These are phyloP conservation scores for Tulasnella sp. DNA, from an alignment of 768 basidiomycete genomes.

Conservation along the genomic window DNA sequence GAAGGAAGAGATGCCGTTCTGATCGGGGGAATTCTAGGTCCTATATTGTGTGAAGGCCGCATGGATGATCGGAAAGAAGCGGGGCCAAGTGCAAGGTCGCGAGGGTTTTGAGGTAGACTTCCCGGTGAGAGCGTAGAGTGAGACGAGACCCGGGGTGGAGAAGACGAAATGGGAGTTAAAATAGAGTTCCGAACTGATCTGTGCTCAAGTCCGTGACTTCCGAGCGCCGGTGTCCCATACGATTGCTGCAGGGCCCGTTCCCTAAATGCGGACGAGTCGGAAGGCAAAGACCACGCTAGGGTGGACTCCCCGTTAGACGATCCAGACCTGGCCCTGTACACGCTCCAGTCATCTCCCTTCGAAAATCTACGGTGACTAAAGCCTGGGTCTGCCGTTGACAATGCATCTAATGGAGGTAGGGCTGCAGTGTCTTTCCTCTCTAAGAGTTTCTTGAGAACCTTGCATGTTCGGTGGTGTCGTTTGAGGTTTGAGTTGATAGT, in stretches of 20 bases:
- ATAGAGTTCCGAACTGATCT: background rate
- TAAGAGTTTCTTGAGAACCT: background rate
- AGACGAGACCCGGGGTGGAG: background rate
- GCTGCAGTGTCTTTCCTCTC: background rate
- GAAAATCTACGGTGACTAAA: background rate
- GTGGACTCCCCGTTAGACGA: background rate
- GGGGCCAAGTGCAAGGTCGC: background rate
- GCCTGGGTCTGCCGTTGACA: background rate
- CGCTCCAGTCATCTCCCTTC: background rate
- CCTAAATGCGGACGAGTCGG: background rate
- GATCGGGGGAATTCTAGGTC: background rate
- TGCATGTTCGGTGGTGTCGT: conserved; percentile 10
- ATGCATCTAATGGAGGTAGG: background rate
- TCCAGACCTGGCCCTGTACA: background rate
- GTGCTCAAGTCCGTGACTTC: background rate
- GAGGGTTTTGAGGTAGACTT: background rate
- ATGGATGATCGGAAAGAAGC: background rate
- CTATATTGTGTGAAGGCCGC: background rate
- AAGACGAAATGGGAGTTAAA: background rate
- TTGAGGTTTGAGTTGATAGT: conserved; percentile 9
- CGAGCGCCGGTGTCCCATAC: background rate
- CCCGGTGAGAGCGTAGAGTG: background rate
- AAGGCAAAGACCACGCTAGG: background rate
- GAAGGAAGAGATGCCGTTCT: background rate
- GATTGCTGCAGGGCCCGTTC: background rate